Evolutionary conservation across 768 basidiomycete genomes (phyloP), one percentile per base, ranked within the genome.

Genomic region (Clavulina sp.): DNA sequence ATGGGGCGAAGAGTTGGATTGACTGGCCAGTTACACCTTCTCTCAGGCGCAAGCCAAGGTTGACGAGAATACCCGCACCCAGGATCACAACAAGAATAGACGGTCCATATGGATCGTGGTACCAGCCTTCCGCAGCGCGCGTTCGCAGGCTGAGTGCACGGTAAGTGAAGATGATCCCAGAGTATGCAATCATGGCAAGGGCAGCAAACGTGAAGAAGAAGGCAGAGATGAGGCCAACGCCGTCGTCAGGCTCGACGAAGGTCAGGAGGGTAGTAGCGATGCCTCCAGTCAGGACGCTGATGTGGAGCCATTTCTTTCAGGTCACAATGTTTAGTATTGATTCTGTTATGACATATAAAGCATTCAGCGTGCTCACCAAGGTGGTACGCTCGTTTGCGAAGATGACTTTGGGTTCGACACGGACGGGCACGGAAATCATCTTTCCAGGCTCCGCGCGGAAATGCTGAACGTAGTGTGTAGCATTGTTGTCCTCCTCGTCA

Each of bases 321-420:
- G 43, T 40, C 29, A 41, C 23, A 26, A 16, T 34, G 28, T 19
- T 48, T 24, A 6, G 18, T 32, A 40, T 4, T 43, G 28, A 18
- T 43, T 40, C 28, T 26, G 9, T 46, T 32, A 46, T 38, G 54
- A 52, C 24, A 71, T 9, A 18, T 18, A 49, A 49, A 16, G 34
- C 34, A 19, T 7, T 16, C 1, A 7, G 28, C 16, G 48, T 33
- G 31, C 87, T 66, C 63, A 86, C 89, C 66, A 92, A 64, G 73
- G 91, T 93, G 13, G 92, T 97, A 55, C 93, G 73, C 65, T 96
- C 92, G 33, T 82, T 80, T 4, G 95, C 95, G 63, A 96, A 99
- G 62, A 92, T 93, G 3, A 95, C 91, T 68, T 99, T 99, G 28
- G 95, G 95, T 64, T 99, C 95, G 44, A 99, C 76, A 50, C 95